A percentile compares a stretch with the other conserved stretches of the same genome.
Conservation (phyloP, 306 rosid genomes). For the Luffa aegyptiaca region DNA sequence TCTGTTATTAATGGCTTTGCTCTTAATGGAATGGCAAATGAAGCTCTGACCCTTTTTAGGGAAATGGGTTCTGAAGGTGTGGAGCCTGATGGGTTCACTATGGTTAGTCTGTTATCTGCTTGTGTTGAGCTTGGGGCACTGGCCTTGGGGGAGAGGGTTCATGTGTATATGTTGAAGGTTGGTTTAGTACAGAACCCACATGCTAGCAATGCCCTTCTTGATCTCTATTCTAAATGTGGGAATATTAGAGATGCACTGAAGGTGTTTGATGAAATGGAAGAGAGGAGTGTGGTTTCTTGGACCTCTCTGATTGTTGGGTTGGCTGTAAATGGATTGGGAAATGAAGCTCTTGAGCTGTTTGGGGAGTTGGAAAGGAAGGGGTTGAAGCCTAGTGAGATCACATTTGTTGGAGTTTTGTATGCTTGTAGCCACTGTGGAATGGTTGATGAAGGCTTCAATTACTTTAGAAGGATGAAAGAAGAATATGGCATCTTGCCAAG, state of each 20-base stretch:
- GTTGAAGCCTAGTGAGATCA: constrained; percentile 25
- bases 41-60: constrained; percentile 26
- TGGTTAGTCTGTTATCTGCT: constrained; percentile 36
- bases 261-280: constrained; percentile 25
- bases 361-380: constrained; percentile 19
- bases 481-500: constrained; percentile 22
- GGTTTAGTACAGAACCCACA: constrained; percentile 18
- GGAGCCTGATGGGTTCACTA: constrained; percentile 35
- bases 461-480: constrained; percentile 28
- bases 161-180: constrained; percentile 25
- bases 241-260: constrained; percentile 18
- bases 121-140: constrained; percentile 37
- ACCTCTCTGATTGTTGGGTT: constrained; percentile 32
- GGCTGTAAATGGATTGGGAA: constrained; percentile 35
- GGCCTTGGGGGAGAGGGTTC: constrained; percentile 33
- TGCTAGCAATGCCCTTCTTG: constrained; percentile 27
- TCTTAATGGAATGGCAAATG: constrained; percentile 33
- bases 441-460: constrained; percentile 31
- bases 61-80: constrained; percentile 26
- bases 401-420: constrained; percentile 38
- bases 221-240: constrained; percentile 37
- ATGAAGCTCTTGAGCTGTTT: constrained; percentile 28
- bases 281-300: constrained; percentile 31
- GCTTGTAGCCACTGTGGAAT: constrained; percentile 40
- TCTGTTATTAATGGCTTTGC: constrained; percentile 36